Percentiles rank a stretch among this genome's conserved stretches.
Conservation (phyloP, 768 basidiomycete genomes). For the Boletellus ananas region DNA sequence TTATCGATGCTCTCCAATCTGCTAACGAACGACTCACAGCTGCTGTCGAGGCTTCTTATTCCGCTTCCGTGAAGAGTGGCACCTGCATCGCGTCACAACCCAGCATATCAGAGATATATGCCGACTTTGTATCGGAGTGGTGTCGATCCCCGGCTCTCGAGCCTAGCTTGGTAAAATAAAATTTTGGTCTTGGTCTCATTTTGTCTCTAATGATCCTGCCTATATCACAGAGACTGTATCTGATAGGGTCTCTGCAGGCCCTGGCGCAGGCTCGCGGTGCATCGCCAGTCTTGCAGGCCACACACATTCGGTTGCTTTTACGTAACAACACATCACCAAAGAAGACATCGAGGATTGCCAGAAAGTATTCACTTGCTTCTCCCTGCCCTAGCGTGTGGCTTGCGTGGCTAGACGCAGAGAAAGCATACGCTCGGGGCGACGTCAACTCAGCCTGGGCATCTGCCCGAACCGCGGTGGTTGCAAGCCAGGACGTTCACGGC, state of each 20-base stretch:
- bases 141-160: slow-evolving; percentile 34
- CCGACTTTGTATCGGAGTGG: slow-evolving; percentile 47
- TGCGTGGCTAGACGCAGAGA: slow-evolving; percentile 46
- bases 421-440: slow-evolving; percentile 21
- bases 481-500: slow-evolving; percentile 18
- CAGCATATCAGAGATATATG: slow-evolving; percentile 36
- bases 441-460: slow-evolving; percentile 39
- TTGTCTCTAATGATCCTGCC: slow-evolving; percentile 1
- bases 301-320: slow-evolving; percentile 36
- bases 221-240: slow-evolving; percentile 48
- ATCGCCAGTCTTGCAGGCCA: slow-evolving; percentile 32
- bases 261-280: slow-evolving; percentile 25
- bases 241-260: slow-evolving; percentile 43
- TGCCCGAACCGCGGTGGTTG: slow-evolving; percentile 38
- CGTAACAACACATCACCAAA: slow-evolving; percentile 21
- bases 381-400: slow-evolving; percentile 49
- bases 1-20: slow-evolving; percentile 29
- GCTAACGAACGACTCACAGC: slow-evolving; percentile 29
- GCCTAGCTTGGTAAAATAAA: slow-evolving; percentile 28
- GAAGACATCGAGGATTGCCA: slow-evolving; percentile 39
- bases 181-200: neutral
- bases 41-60: slow-evolving; percentile 28
- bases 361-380: slow-evolving; percentile 44
- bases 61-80: slow-evolving; percentile 6
- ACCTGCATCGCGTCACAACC: slow-evolving; percentile 20